These are phyloP conservation scores for Mucor racemosus DNA, from an alignment of 371 early-diverging fungal species.

Conservation along the genomic window DNA sequence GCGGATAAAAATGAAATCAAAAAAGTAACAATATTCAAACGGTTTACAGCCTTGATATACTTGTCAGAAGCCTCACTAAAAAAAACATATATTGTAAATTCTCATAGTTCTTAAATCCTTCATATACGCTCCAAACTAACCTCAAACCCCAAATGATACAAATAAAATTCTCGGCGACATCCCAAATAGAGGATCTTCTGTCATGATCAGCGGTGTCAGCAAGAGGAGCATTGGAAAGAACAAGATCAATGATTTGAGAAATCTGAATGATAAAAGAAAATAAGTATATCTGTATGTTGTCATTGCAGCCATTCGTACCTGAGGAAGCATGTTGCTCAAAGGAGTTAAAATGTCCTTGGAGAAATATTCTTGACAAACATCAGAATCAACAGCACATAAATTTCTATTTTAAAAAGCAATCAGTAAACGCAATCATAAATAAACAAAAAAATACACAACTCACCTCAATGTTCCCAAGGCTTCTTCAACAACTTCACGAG, in stretches of 20 bases:
- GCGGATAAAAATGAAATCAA: constrained; percentile 69
- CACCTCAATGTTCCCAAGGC: constrained; percentile 77
- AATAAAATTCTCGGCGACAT: constrained; percentile 75
- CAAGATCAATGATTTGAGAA: constrained; percentile 47
- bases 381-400: constrained; percentile 62
- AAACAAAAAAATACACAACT: background rate
- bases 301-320: constrained; percentile 27
- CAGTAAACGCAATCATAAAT: background rate
- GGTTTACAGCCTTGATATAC: constrained; percentile 68
- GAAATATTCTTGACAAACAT: constrained; percentile 70
- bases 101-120: background rate
- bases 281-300: background rate
- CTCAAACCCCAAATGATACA: constrained; percentile 69
- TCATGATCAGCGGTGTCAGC: constrained; percentile 54
- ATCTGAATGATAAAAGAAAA: constrained; percentile 25
- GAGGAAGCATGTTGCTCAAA: constrained; percentile 52
- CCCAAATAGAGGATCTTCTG: constrained; percentile 67
- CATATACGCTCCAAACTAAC: constrained; percentile 21
- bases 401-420: constrained; percentile 48
- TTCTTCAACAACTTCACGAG: constrained; percentile 79
- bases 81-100: background rate
- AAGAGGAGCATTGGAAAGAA: constrained; percentile 53
- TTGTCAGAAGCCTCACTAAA: constrained; percentile 71
- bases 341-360: constrained; percentile 69
- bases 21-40: constrained; percentile 65